phyloP scores from a whole-genome alignment of 2,329 filamentous ascomycete species.

The Ophiostoma piceae region DNA sequence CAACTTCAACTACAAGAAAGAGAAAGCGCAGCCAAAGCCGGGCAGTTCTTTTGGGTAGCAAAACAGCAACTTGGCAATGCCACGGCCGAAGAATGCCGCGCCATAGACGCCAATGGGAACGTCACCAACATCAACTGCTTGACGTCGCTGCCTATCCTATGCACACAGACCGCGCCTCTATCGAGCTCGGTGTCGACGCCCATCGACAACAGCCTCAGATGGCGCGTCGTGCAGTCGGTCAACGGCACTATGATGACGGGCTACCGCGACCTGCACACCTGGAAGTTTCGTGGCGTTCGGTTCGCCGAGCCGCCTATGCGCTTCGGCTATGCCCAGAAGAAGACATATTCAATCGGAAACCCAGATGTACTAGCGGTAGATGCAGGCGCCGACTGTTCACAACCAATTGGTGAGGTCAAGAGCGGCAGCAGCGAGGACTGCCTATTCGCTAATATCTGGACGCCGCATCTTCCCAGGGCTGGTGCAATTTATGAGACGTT shows the following conservation, averaged over 20 bases:
- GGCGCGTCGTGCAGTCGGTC: constrained; percentile 30
- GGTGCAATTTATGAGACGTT: not conserved
- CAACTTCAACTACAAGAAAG: not conserved
- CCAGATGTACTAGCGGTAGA: constrained; percentile 30
- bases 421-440: constrained; percentile 34
- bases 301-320: constrained; percentile 31
- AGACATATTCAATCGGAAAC: constrained; percentile 28
- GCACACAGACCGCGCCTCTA: constrained; percentile 33
- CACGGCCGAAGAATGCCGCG: constrained; percentile 27
- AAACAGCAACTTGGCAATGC: constrained; percentile 17
- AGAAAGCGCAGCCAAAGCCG: constrained; percentile 22
- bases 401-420: constrained; percentile 33
- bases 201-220: constrained; percentile 28
- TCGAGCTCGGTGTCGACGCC: constrained; percentile 27
- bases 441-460: constrained; percentile 39
- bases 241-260: constrained; percentile 32
- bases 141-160: constrained; percentile 31
- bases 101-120: constrained; percentile 34
- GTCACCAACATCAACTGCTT: constrained; percentile 35
- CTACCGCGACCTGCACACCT: constrained; percentile 34
- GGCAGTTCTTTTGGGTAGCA: constrained; percentile 31
- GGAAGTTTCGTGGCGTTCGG: constrained; percentile 35
- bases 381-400: constrained; percentile 33
- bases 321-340: constrained; percentile 31
- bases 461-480: constrained; percentile 32